Base-by-base conservation (phyloP, 2,329 filamentous ascomycete species). In the Escovopsis sp. region DNA sequence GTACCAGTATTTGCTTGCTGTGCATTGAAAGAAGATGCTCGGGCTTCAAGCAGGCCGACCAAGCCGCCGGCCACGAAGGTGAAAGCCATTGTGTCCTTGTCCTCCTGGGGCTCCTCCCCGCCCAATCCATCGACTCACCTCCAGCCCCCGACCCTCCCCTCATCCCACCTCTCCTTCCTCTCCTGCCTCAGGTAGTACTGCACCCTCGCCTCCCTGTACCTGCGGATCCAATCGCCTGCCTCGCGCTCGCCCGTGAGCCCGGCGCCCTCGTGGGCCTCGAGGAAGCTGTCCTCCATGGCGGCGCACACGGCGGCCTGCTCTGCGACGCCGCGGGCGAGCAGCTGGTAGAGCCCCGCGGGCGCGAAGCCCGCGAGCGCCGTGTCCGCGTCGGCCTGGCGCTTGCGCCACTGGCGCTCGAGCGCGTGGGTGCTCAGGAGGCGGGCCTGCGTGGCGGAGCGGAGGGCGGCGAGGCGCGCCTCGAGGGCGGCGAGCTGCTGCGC, bases 111-210 rank as follows among this genome's bases (percentile, higher is more conserved):
- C 15, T 15, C 15, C 15, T 15, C 15, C 15, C 15, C 15, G 15
- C 15, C 15, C 15, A 15, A 15, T 15, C 15, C 15, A 15, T 15
- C 19, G 37, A 26, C 23, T 77, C 67, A 89, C 55, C 89, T 75
- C 91, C 91, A 96, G 1, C 91, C 91, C 10, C 89, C 89, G 32
- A 96, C 89, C 51, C 89, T 72, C 23, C 89, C 87, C 63, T 96
- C 89, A 59, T 96, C 91, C 91, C 91, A 96, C 53, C 91, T 73
- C 54, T 87, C 83, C 61, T 88, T 94, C 50, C 85, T 75, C 66
- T 96, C 91, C 55, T 81, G 78, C 45, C 91, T 72, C 42, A 88
- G 67, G 55, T 91, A 93, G 47, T 81, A 80, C 44, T 82, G 66
- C 52, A 83, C 82, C 57, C 80, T 84, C 9, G 83, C 84, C 52